Conservation (phyloP, 2,329 filamentous ascomycete genomes). For the Alternaria alternata region DNA sequence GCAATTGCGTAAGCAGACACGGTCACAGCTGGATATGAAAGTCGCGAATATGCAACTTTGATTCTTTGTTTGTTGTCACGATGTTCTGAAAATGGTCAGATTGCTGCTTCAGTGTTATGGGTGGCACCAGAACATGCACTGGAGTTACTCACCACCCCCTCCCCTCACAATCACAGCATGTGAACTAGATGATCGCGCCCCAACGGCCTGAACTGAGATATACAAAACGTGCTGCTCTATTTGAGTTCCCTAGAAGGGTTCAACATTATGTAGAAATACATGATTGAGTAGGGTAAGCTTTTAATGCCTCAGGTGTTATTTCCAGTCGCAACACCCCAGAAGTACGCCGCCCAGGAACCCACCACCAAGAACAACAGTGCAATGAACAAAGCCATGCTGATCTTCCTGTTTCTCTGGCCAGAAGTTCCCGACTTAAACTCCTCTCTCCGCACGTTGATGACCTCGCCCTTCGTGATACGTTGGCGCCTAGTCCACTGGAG, state of each 20-base stretch:
- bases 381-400: conserved; percentile 55
- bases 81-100: no score
- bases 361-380: conserved; percentile 57
- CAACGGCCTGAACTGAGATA: not conserved
- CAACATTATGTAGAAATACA: not conserved
- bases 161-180: no score
- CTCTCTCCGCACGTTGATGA: conserved; percentile 56
- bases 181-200: no score
- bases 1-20: no score
- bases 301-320: conserved; percentile 38
- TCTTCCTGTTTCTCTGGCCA: conserved; percentile 49
- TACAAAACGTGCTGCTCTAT: no score
- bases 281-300: not conserved
- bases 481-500: conserved; percentile 68
- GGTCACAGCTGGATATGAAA: no score
- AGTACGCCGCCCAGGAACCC: conserved; percentile 65
- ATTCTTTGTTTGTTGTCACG: no score
- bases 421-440: conserved; percentile 47
- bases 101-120: no score
- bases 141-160: no score
- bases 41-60: no score
- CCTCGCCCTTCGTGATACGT: conserved; percentile 56
- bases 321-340: conserved; percentile 67
- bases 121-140: no score
- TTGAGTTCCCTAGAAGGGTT: no score